Base-by-base conservation (phyloP, 2,329 filamentous ascomycete genomes). In the Rosellinia necatrix region DNA sequence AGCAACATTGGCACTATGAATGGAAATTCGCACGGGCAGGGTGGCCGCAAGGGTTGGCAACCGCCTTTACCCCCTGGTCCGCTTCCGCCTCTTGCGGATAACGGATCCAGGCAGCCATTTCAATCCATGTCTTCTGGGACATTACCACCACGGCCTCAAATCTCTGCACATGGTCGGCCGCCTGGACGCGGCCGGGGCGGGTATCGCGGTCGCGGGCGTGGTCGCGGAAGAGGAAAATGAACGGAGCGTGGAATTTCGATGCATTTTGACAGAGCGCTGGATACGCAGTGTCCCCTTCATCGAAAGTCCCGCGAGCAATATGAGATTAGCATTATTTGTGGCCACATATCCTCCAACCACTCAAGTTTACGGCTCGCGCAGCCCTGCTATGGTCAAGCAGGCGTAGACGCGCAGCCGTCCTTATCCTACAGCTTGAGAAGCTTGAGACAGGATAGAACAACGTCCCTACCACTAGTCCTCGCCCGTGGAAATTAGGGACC, bases 121-220 rank as follows among this genome's bases (percentile, higher is more conserved):
- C 62, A 57, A 15, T 49, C 61, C 5, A 58, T 62, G 8, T 48
- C 62, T 43, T 54, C 64, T 4, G 62, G 53, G 30, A 63, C 56
- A 24, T 54, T 70, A 25, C 66, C 66, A 35, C 62, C 62, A 12
- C 65, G 65, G 5, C 66, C 66, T 15, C 60, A 59, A 17, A 29
- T 44, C 2, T 58, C 53, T 37, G 17, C 41, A 24, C 46, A 40
- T 37, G 15, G 34, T 27, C 52, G 42, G 27, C 51, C 58, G 29
- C 12, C 38, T 27, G 53, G 58, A 6, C 54, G 56, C 22, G 42
- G 48, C 77, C 46, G 76, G 82, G 67, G 72, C 9, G 59, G 62
- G n/a, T 49, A 46, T 41, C 56, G 56, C 34, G 56, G 62, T 22
- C 56, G 58, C 47, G 60, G 60, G 3, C 49, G 58, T 15, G 61